Evolutionary conservation across 2,329 filamentous ascomycete genomes (phyloP), one percentile per base, ranked within the genome.

Genomic region (Arthroderma sp.): DNA sequence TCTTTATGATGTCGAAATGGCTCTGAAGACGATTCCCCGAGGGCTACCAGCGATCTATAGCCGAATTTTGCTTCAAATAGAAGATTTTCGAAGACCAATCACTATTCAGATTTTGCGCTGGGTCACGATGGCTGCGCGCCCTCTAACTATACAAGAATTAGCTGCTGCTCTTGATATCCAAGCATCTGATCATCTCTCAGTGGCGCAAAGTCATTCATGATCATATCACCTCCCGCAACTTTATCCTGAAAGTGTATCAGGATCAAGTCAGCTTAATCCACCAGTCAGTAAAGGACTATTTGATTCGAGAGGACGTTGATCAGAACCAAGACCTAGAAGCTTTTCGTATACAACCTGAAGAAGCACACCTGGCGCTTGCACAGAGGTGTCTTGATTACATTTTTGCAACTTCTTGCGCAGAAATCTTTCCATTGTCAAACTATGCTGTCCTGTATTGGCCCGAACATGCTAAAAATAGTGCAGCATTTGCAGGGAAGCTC

Each of bases 201-300:
- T n/a, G 9, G 48, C 49, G 8, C 36, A 55, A 55, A 45, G 41
- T 43, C 3, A 49, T 54, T 9, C 40, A 47, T 34, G 50, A 54
- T 36, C 38, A 53, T 29, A 42, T 57, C 38, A 41, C 38, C 29
- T 36, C 45, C 10, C 57, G 53, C 39, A 51, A 53, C 41, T 46
- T 46, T 41, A 45, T 59, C 28, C 43, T 58, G 7, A 52, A 42
- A 34, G 40, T 59, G 8, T 49, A 55, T 42, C 43, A 51, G 9
- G 10, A 52, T 6, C 29, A 53, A 48, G 52, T 60, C 30, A 43
- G 45, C 31, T 46, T 61, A 28, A 44, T 61, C 10, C 58, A 61
- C 50, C 50, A 59, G 46, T 59, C 55, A 36, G 56, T 49, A 6
- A 56, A 55, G 38, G 57, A 62, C 29, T 61, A 58, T 43, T 46